Base-by-base conservation (phyloP, 768 basidiomycete species). In the Piloderma croceum region DNA sequence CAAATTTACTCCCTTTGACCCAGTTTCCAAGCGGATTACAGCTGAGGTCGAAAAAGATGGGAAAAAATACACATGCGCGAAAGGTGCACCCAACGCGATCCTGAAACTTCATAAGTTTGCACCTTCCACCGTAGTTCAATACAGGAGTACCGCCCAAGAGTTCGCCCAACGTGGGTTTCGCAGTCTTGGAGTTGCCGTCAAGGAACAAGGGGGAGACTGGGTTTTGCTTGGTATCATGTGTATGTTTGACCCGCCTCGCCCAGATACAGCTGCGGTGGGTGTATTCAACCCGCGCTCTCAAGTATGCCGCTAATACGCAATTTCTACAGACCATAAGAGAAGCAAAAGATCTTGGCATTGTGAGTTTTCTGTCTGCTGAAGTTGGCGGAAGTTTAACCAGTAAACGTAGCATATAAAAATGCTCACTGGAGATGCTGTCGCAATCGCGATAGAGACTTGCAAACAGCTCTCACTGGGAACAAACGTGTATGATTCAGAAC, bases 341-440 rank as follows among this genome's bases (percentile, higher is more conserved):
- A 50, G 71, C 71, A 7, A 56, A 55, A 25, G 47, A 59, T 13
- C 61, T 73, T 27, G 71, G 71, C 9, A 62, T 73, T n/a, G n/a
- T n/a, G n/a, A n/a, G n/a, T n/a, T n/a, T n/a, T n/a, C n/a, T n/a
- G n/a, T n/a, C n/a, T n/a, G n/a, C n/a, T n/a, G n/a, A n/a, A n/a
- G n/a, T n/a, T n/a, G n/a, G n/a, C n/a, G n/a, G n/a, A n/a, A n/a
- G n/a, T n/a, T n/a, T n/a, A n/a, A n/a, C n/a, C n/a, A n/a, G n/a
- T n/a, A n/a, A n/a, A n/a, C n/a, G n/a, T n/a, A n/a, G 39, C 56
- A 59, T 37, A 61, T 73, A 41, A 73, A 73, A 62, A 74, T 74
- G 72, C 59, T 74, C 12, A 74, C 71, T 10, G 71, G 71, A 32
- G 71, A 73, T 46, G 70, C 69, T 24, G 70, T 73, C 21, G 69